These are phyloP conservation scores for Serendipita indica DNA, from an alignment of 768 basidiomycete genomes.

Conservation along the genomic window DNA sequence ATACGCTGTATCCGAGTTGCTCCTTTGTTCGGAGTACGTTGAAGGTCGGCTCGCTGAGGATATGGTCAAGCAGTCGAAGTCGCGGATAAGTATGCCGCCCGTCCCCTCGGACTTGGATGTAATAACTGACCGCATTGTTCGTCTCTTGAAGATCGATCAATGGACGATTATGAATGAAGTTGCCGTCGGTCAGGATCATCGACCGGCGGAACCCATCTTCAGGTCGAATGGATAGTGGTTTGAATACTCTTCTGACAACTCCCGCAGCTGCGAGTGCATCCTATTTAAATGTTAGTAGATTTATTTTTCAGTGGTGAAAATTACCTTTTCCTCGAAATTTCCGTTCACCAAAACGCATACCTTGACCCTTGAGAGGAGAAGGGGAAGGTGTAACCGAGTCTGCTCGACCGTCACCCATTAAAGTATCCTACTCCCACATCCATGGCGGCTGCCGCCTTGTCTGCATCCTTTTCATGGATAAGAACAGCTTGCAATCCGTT, in stretches of 20 bases:
- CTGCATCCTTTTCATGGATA: neutral
- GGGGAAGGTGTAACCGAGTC: conserved; percentile 42
- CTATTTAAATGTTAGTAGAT: conserved; percentile 25
- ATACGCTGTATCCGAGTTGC: conserved; percentile 89
- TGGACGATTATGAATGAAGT: conserved; percentile 41
- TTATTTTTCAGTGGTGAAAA: conserved; percentile 17
- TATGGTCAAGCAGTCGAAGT: conserved; percentile 54
- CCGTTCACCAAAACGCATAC: conserved; percentile 66
- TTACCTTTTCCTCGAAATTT: conserved; percentile 69
- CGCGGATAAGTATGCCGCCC: no score
- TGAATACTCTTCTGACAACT: conserved; percentile 52
- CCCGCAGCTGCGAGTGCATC: conserved; percentile 63
- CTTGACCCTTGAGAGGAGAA: conserved; percentile 48
- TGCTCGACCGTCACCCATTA: conserved; percentile 61
- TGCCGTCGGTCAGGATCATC: conserved; percentile 59
- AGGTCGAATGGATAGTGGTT: conserved; percentile 36
- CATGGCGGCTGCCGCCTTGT: neutral
- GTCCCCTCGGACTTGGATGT: conserved; percentile 57
- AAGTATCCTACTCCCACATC: neutral
- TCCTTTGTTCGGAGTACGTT: conserved; percentile 83
- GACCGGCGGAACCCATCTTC: conserved; percentile 27
- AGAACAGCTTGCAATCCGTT: neutral
- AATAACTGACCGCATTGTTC: conserved; percentile 79
- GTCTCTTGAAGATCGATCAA: conserved; percentile 74
- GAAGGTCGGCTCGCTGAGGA: conserved; percentile 81